A percentile compares a stretch with the other conserved stretches of the same genome.
These are phyloP conservation scores for Kwoniella dendrophila DNA, from an alignment of 768 basidiomycete genomes.

Conservation along the genomic window DNA sequence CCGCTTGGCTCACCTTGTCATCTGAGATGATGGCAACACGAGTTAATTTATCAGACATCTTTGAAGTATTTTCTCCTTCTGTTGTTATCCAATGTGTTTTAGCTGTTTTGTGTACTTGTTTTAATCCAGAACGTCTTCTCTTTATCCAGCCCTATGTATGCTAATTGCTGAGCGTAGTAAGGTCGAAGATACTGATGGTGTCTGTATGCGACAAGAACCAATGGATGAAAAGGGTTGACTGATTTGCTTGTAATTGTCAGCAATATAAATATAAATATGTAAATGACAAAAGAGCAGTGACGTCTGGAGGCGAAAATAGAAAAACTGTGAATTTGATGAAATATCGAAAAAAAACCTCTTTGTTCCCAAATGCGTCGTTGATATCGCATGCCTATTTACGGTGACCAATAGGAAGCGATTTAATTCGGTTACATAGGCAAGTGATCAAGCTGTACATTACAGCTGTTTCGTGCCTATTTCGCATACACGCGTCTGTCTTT, in stretches of 20 bases:
- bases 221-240: no score
- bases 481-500: neutral
- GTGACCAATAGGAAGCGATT: neutral
- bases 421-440: neutral
- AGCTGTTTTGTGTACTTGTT: neutral
- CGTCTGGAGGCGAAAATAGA: slow-evolving; percentile 9
- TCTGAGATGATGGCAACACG: slow-evolving; percentile 78
- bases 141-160: no score
- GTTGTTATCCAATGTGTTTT: neutral
- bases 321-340: neutral
- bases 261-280: no score
- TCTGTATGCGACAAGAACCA: no score
- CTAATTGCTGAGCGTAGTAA: no score
- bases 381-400: neutral
- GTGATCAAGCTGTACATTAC: no score
- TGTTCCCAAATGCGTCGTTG: slow-evolving; percentile 1
- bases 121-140: neutral
- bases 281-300: neutral
- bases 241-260: no score
- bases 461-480: neutral
- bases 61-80: neutral
- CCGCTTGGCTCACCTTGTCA: slow-evolving; percentile 55
- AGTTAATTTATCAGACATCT: slow-evolving; percentile 89
- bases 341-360: slow-evolving; percentile 2
- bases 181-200: no score